Conservation (phyloP, 345 rosid species). For the Arabis alpina region DNA sequence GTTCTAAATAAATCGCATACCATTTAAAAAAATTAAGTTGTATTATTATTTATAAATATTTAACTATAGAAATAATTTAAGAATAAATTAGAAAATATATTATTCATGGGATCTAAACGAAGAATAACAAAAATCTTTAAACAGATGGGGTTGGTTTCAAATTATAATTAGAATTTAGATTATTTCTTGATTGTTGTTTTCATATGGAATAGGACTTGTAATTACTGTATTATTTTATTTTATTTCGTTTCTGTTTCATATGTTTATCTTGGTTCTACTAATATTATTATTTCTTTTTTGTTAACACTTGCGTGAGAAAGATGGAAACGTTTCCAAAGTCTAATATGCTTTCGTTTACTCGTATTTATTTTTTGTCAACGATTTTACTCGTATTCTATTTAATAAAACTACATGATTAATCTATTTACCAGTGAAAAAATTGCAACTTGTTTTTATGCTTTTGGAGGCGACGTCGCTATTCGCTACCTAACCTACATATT, state of each 20-base stretch:
- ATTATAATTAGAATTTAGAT: too few relatives aligned
- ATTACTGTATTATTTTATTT: not conserved
- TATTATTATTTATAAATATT: too few relatives aligned
- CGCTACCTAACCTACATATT: slow-evolving; percentile 23
- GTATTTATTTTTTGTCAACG: not conserved
- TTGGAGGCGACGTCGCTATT: slow-evolving; percentile 17
- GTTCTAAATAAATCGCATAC: too few relatives aligned
- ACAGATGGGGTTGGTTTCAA: too few relatives aligned
- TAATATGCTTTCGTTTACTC: slow-evolving; percentile 13
- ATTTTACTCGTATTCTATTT: not conserved
- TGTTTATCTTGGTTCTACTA: slow-evolving; percentile 10
- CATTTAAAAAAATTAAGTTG: too few relatives aligned
- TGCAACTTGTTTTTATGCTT: not conserved
- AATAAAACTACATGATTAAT: not conserved
- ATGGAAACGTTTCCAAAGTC: slow-evolving; percentile 18
- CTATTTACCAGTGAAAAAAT: not conserved
- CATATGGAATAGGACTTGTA: not conserved
- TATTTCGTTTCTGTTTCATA: not conserved
- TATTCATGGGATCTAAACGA: too few relatives aligned
- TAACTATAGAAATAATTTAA: too few relatives aligned
- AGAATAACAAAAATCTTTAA: too few relatives aligned
- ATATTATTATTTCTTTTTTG: not conserved
- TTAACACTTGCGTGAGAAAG: slow-evolving; percentile 21
- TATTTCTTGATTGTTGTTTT: too few relatives aligned
- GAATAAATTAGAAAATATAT: too few relatives aligned